Evolutionary conservation across 768 basidiomycete genomes (phyloP).

Genomic region (Pulveroboletus ravenelii): DNA sequence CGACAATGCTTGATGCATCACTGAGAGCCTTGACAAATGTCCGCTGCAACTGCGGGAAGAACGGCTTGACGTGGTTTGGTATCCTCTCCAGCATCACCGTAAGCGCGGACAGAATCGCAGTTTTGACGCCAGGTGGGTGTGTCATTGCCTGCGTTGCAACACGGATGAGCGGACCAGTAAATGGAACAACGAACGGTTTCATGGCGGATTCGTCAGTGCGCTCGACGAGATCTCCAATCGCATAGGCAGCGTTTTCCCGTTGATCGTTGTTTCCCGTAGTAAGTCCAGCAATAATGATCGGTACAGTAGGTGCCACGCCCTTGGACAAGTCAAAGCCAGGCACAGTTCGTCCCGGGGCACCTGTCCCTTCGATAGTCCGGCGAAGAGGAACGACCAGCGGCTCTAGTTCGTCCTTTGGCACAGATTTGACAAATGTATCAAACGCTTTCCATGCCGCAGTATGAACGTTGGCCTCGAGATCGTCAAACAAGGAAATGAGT

Average conservation of each 20-base stretch:
- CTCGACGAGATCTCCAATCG: slow-evolving; percentile 93
- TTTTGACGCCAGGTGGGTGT: slow-evolving; percentile 90
- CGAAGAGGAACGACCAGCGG: slow-evolving; percentile 86
- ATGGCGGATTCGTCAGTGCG: slow-evolving; percentile 79
- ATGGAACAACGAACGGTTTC: slow-evolving; percentile 95
- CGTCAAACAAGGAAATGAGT: slow-evolving; percentile 78
- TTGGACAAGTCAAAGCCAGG: slow-evolving; percentile 85
- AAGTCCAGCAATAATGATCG: slow-evolving; percentile 87
- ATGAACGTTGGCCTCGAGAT: slow-evolving; percentile 68
- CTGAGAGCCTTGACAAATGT: slow-evolving; percentile 93
- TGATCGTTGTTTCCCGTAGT: slow-evolving; percentile 94
- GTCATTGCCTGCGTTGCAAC: slow-evolving; percentile 87
- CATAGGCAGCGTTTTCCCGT: slow-evolving; percentile 82
- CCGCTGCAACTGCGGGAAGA: slow-evolving; percentile 96
- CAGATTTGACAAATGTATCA: slow-evolving; percentile 82
- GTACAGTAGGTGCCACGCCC: slow-evolving; percentile 78
- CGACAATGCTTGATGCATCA: slow-evolving; percentile 71
- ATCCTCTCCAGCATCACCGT: slow-evolving; percentile 81
- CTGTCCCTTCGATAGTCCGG: slow-evolving; percentile 80
- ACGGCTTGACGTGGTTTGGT: slow-evolving; percentile 88
- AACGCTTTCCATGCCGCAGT: slow-evolving; percentile 79
- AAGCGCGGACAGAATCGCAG: slow-evolving; percentile 82
- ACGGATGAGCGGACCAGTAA: slow-evolving; percentile 93
- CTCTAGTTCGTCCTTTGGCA: slow-evolving; percentile 92
- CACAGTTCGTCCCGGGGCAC: slow-evolving; percentile 69